Evolutionary conservation across 2,329 filamentous ascomycete genomes (phyloP), one percentile per base, ranked within the genome.

Genomic region (Rachicladosporium sp.): DNA sequence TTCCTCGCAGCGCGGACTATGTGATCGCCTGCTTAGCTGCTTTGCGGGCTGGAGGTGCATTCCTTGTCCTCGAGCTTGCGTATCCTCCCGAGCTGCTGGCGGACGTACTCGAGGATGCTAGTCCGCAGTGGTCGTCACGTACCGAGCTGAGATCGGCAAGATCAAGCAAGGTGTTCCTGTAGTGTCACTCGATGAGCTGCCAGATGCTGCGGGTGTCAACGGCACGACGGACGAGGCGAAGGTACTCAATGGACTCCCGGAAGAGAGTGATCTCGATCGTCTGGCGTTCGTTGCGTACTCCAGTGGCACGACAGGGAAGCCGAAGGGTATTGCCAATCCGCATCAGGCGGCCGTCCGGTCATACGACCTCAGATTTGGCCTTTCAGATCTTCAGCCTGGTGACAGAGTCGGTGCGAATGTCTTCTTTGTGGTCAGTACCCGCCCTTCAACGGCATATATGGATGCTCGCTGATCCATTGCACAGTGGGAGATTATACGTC

Each of bases 401-500:
- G 83, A 87, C 49, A 74, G 83, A 5, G 82, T 88, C 8, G 83
- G 83, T n/a, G 88, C 82, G 63, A 89, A 88, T 66, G 83, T 88
- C 43, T 89, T 88, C 59, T 89, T 89, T 55, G 71, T 88, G 35
- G 39, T 41, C 37, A 10, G 39, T 41, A 6, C 23, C 4, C 7
- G 4, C 10, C 10, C 2, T 27, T 6, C 4, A 27, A 27, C 7
- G 23, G 8, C 6, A 8, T 6, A 5, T 7, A 6, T 4, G 23
- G 23, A 4, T 27, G 23, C 8, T 7, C 23, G 8, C 23, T 27
- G 23, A 27, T 8, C 8, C 23, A 27, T 33, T 1, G 4, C 6
- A 30, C 12, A 41, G 39, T 89, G 83, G 83, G 83, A 89, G 57
- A 87, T 88, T 42, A 59, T 89, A 40, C 79, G 83, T 4, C 83